phyloP scores from a whole-genome alignment of 192 early-diverging fungal genomes.

The Rhizoclosmatium sp. region DNA sequence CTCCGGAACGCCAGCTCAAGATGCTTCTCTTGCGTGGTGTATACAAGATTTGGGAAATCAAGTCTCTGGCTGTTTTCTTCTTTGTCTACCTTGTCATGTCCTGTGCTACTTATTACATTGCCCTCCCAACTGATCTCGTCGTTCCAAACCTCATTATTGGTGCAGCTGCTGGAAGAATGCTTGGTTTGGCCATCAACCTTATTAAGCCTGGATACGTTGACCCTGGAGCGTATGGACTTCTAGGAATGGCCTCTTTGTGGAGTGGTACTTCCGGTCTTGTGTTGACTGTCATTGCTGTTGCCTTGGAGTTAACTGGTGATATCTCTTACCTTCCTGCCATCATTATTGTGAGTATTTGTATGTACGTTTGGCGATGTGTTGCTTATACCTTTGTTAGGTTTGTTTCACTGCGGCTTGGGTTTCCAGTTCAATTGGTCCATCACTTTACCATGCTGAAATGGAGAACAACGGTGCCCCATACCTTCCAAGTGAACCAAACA shows the following conservation, averaged over 20 bases:
- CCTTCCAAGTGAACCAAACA: slow-evolving; percentile 40
- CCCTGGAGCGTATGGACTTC: slow-evolving; percentile 43
- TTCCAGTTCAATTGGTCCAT: slow-evolving; percentile 16
- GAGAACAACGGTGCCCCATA: slow-evolving; percentile 42
- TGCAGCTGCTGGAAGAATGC: slow-evolving; percentile 43
- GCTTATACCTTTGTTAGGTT: no score
- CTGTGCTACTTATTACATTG: slow-evolving; percentile 48
- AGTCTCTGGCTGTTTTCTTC: slow-evolving; percentile 43
- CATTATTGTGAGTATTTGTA: slow-evolving; percentile 26
- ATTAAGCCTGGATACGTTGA: slow-evolving; percentile 36
- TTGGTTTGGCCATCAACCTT: slow-evolving; percentile 40
- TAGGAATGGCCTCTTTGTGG: slow-evolving; percentile 51
- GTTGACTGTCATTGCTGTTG: slow-evolving; percentile 46
- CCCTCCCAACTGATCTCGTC: slow-evolving; percentile 50
- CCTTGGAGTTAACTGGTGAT: slow-evolving; percentile 51
- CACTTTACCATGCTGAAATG: slow-evolving; percentile 52
- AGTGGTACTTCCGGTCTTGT: slow-evolving; percentile 44
- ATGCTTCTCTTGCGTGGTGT: slow-evolving; percentile 45
- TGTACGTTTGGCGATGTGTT: slow-evolving; percentile 22
- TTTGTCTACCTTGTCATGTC: slow-evolving; percentile 41
- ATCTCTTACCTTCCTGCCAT: slow-evolving; percentile 40
- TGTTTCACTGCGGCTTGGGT: slow-evolving; percentile 36
- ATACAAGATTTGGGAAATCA: slow-evolving; percentile 33
- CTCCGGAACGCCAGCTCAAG: slow-evolving; percentile 49
- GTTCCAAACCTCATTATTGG: slow-evolving; percentile 54